These are phyloP conservation scores for Groenewaldozyma tartarivorans DNA, from an alignment of 805 yeast genomes.

Conservation along the genomic window DNA sequence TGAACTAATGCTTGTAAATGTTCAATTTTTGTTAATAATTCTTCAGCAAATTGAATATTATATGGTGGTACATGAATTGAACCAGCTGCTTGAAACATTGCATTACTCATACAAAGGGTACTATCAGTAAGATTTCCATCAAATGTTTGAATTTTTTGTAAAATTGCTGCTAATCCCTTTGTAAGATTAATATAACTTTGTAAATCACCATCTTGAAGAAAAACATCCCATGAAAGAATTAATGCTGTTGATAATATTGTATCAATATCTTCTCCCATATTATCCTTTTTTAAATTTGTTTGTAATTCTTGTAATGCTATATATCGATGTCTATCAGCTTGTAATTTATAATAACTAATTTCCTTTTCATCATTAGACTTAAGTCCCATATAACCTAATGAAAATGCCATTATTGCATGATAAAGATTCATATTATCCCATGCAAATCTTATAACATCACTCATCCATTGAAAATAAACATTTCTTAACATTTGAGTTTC, in stretches of 20 bases:
- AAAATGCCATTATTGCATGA: conserved; percentile 22
- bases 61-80: conserved; percentile 28
- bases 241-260: conserved; percentile 19
- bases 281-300: conserved; percentile 12
- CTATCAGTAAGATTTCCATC: conserved; percentile 16
- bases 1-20: neutral
- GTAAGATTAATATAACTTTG: conserved; percentile 18
- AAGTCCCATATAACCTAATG: conserved; percentile 18
- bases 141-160: conserved; percentile 14
- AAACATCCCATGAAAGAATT: conserved; percentile 23
- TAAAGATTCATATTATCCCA: conserved; percentile 16
- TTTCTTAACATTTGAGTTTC: conserved; percentile 19
- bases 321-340: conserved; percentile 17
- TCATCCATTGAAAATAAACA: conserved; percentile 20
- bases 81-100: conserved; percentile 27
- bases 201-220: conserved; percentile 20
- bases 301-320: conserved; percentile 19
- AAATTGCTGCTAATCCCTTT: conserved; percentile 22
- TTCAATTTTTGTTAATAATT: conserved; percentile 20
- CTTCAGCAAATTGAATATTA: conserved; percentile 22
- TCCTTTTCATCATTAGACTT: conserved; percentile 8
- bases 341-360: neutral
- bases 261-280: conserved; percentile 5
- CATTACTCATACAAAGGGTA: conserved; percentile 21
- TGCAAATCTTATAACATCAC: conserved; percentile 14